Conservation (phyloP, 805 yeast species). For the Zygoascus biomembranicola region DNA sequence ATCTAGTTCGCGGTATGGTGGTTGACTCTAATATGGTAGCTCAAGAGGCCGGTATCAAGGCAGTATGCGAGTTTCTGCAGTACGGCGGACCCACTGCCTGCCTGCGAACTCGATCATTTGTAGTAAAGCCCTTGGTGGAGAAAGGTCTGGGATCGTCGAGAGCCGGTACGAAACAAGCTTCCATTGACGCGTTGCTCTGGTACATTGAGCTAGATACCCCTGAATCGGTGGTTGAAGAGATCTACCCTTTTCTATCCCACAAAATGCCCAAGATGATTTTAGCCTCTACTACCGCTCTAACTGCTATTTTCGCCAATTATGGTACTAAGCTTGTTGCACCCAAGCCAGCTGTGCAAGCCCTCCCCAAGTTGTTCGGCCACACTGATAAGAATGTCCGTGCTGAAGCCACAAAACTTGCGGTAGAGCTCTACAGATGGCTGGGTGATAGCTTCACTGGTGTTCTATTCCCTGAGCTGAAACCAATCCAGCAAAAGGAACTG, state of each 20-base stretch:
- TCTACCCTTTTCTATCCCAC: slow-evolving; percentile 53
- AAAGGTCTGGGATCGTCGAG: slow-evolving; percentile 74
- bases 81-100: slow-evolving; percentile 44
- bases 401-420: slow-evolving; percentile 61
- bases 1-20: slow-evolving; percentile 47
- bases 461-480: slow-evolving; percentile 67
- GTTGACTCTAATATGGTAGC: slow-evolving; percentile 85
- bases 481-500: slow-evolving; percentile 85
- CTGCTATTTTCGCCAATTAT: slow-evolving; percentile 46
- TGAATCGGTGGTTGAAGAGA: slow-evolving; percentile 55
- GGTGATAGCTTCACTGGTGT: slow-evolving; percentile 53
- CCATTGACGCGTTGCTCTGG: slow-evolving; percentile 53
- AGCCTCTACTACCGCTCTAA: slow-evolving; percentile 51
- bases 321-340: slow-evolving; percentile 60
- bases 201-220: slow-evolving; percentile 62
- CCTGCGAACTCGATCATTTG: slow-evolving; percentile 22
- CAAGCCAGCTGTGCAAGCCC: slow-evolving; percentile 42
- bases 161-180: slow-evolving; percentile 59
- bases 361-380: slow-evolving; percentile 71
- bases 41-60: slow-evolving; percentile 68
- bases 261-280: slow-evolving; percentile 72
- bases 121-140: slow-evolving; percentile 47
- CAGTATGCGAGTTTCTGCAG: slow-evolving; percentile 47
- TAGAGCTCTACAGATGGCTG: slow-evolving; percentile 66
- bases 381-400: slow-evolving; percentile 81